These are phyloP conservation scores for Elsinoe australis DNA, from an alignment of 2,329 filamentous ascomycete genomes.

Conservation along the genomic window DNA sequence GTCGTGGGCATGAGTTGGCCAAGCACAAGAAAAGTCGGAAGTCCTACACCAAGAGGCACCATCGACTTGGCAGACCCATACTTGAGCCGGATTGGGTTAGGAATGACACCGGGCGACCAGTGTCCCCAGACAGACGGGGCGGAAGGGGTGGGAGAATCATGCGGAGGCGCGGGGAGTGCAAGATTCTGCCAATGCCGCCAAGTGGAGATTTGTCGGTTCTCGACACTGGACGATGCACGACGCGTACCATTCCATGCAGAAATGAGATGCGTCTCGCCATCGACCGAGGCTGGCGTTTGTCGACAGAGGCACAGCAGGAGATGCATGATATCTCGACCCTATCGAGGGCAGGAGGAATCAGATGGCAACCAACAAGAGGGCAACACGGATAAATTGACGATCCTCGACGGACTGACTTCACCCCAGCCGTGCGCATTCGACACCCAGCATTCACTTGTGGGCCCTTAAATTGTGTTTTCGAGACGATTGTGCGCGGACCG, in stretches of 20 bases:
- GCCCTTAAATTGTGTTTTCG: neutral
- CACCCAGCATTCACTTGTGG: neutral
- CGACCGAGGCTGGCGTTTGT: conserved; percentile 4
- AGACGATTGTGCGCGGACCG: conserved; percentile 2
- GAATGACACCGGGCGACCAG: neutral
- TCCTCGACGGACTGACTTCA: no score
- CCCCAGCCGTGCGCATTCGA: neutral
- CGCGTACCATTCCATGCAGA: neutral
- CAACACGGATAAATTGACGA: neutral
- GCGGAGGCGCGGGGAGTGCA: conserved; percentile 12
- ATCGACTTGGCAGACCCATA: conserved; percentile 9
- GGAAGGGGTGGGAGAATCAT: conserved; percentile 13
- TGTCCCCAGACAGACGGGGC: conserved; percentile 12
- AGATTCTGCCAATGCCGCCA: neutral
- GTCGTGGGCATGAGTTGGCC: conserved; percentile 6
- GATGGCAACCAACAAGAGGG: neutral
- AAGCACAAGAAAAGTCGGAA: conserved; percentile 11
- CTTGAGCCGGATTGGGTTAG: neutral
- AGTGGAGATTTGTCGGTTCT: conserved; percentile 4
- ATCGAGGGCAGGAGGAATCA: neutral
- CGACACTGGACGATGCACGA: neutral
- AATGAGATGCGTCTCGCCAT: neutral
- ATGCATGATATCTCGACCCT: neutral
- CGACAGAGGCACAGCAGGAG: neutral
- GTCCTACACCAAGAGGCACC: conserved; percentile 13